Percentiles rank a stretch among this genome's conserved stretches.
These are phyloP conservation scores for Naganishia randhawae DNA, from an alignment of 768 basidiomycete species.

Conservation along the genomic window DNA sequence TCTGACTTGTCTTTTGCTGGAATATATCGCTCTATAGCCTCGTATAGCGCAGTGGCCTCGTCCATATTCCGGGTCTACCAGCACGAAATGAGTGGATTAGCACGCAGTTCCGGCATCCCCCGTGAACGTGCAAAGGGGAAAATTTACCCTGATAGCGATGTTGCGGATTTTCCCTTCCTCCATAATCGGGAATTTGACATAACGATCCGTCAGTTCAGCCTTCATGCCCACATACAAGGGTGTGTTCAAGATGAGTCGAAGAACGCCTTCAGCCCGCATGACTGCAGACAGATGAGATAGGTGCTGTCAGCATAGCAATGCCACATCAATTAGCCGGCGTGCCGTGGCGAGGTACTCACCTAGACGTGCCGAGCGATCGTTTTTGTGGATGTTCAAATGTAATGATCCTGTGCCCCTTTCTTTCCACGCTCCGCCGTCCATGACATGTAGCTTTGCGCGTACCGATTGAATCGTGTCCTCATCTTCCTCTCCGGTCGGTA, in stretches of 20 bases:
- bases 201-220: conserved; percentile 45
- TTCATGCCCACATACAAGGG: conserved; percentile 49
- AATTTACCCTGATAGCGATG: conserved; percentile 43
- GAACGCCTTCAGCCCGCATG: conserved; percentile 53
- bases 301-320: not conserved
- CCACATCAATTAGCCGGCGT: no score
- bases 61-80: conserved; percentile 17
- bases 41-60: conserved; percentile 8
- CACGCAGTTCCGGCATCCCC: not conserved
- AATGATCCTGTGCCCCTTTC: conserved; percentile 51
- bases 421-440: conserved; percentile 50
- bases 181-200: conserved; percentile 41
- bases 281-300: conserved; percentile 36
- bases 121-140: not conserved
- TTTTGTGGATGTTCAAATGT: conserved; percentile 50
- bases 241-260: conserved; percentile 52
- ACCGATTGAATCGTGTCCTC: conserved; percentile 50
- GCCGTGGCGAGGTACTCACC: conserved; percentile 38
- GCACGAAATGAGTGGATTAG: not conserved
- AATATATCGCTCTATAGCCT: conserved; percentile 15
- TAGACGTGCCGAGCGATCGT: conserved; percentile 45
- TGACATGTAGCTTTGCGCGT: conserved; percentile 49
- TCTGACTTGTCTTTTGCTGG: conserved; percentile 19
- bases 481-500: conserved; percentile 52
- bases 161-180: conserved; percentile 39